Percentiles rank a stretch among this genome's conserved stretches.
These are phyloP conservation scores for Cryoendolithus antarcticus DNA, from an alignment of 2,329 filamentous ascomycete genomes.

Conservation along the genomic window DNA sequence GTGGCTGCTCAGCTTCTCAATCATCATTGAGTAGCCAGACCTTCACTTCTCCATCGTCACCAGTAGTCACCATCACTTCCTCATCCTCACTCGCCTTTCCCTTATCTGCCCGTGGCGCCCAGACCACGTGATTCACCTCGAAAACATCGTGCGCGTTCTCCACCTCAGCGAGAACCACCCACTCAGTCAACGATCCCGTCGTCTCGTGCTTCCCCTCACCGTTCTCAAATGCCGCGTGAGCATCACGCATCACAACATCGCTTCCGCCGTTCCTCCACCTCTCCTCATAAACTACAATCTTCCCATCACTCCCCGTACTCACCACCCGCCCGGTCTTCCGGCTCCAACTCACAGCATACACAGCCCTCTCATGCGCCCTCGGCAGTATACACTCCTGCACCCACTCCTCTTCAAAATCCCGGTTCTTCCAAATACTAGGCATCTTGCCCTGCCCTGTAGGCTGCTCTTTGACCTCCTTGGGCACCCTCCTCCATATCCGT, in stretches of 20 bases:
- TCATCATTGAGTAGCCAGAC: slow-evolving; percentile 54
- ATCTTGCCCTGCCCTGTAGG: slow-evolving; percentile 46
- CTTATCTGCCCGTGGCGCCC: slow-evolving; percentile 68
- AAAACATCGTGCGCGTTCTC: slow-evolving; percentile 77
- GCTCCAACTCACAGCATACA: slow-evolving; percentile 84
- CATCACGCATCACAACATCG: slow-evolving; percentile 16
- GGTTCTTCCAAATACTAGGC: slow-evolving; percentile 77
- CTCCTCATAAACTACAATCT: slow-evolving; percentile 69
- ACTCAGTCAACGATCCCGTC: slow-evolving; percentile 37
- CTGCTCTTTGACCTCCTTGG: slow-evolving; percentile 38
- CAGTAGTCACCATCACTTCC: slow-evolving; percentile 81
- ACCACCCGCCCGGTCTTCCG: slow-evolving; percentile 61
- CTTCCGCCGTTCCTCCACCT: slow-evolving; percentile 22
- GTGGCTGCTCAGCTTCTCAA: too few species aligned
- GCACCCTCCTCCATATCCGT: slow-evolving; percentile 61
- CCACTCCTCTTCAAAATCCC: slow-evolving; percentile 69
- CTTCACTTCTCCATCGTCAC: slow-evolving; percentile 79
- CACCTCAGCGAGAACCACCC: slow-evolving; percentile 57
- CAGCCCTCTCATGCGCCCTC: slow-evolving; percentile 59
- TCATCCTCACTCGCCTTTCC: slow-evolving; percentile 50
- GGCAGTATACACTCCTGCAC: slow-evolving; percentile 65
- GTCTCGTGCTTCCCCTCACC: not conserved
- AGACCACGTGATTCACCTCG: slow-evolving; percentile 84
- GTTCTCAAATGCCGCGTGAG: slow-evolving; percentile 2
- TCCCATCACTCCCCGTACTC: slow-evolving; percentile 80